Conservation (phyloP, 768 basidiomycete species). For the Hemileccinum impolitum region DNA sequence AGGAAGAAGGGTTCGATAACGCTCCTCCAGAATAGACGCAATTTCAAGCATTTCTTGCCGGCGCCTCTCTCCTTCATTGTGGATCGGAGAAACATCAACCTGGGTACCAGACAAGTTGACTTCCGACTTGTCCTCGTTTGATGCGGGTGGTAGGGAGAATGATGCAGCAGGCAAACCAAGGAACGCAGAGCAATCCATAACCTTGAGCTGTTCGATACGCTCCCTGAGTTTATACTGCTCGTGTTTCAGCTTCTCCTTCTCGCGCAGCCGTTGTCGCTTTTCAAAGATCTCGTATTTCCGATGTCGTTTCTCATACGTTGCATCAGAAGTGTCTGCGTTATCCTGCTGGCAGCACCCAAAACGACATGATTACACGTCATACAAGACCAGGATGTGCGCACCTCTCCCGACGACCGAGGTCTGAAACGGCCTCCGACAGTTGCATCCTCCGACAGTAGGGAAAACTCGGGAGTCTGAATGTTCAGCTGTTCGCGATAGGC, state of each 20-base stretch:
- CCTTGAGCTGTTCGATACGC: conserved; percentile 77
- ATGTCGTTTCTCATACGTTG: conserved; percentile 77
- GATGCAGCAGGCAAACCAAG: conserved; percentile 55
- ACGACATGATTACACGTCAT: conserved; percentile 6
- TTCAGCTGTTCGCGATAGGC: conserved; percentile 63
- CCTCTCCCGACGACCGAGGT: conserved; percentile 66
- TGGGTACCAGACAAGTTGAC: conserved; percentile 32
- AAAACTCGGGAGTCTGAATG: conserved; percentile 79
- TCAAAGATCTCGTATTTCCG: conserved; percentile 85
- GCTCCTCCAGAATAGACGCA: conserved; percentile 62
- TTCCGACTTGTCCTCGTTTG: conserved; percentile 26
- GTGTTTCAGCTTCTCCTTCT: conserved; percentile 89
- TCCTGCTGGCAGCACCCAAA: conserved; percentile 34
- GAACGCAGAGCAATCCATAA: conserved; percentile 71
- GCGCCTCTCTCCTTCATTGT: conserved; percentile 70
- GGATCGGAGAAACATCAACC: conserved; percentile 35
- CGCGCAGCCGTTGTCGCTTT: conserved; percentile 78
- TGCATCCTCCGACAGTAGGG: conserved; percentile 44
- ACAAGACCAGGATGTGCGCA: conserved; percentile 37
- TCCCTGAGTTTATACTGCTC: conserved; percentile 91
- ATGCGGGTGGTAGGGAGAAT: conserved; percentile 42
- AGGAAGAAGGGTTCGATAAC: conserved; percentile 73
- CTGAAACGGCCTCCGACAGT: conserved; percentile 67
- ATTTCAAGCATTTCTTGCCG: conserved; percentile 70
- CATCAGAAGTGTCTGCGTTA: conserved; percentile 71